Percentiles rank a stretch among this genome's conserved stretches.
phyloP scores from a whole-genome alignment of 805 yeast species.

The Candida silvicultrix region DNA sequence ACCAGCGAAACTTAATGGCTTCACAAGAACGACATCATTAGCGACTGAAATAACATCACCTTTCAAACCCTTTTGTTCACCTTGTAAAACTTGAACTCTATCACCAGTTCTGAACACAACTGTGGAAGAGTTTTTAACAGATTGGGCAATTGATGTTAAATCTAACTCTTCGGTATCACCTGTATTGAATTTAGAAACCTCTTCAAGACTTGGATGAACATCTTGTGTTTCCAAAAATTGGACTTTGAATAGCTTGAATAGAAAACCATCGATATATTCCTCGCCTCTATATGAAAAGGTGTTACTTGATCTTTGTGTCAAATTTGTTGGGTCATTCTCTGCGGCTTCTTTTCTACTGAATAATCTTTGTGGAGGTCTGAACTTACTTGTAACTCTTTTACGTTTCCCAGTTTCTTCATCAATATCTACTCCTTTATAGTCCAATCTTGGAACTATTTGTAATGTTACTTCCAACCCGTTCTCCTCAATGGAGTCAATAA shows the following conservation, averaged over 20 bases:
- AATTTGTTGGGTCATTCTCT: slow-evolving; percentile 69
- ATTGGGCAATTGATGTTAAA: slow-evolving; percentile 77
- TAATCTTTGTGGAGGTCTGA: slow-evolving; percentile 78
- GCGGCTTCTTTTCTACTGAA: slow-evolving; percentile 88
- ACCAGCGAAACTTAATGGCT: slow-evolving; percentile 36
- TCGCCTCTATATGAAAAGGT: slow-evolving; percentile 77
- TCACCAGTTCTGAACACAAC: slow-evolving; percentile 87
- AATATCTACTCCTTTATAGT: slow-evolving; percentile 67
- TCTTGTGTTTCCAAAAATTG: slow-evolving; percentile 74
- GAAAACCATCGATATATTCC: slow-evolving; percentile 83
- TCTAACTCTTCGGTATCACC: slow-evolving; percentile 80
- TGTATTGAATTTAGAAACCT: slow-evolving; percentile 72
- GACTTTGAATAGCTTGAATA: slow-evolving; percentile 80
- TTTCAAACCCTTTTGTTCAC: slow-evolving; percentile 87
- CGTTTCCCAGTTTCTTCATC: slow-evolving; percentile 47
- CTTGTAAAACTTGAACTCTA: slow-evolving; percentile 82
- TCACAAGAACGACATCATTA: slow-evolving; percentile 52
- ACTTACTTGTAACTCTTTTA: slow-evolving; percentile 50
- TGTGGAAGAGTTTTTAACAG: slow-evolving; percentile 59
- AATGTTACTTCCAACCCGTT: slow-evolving; percentile 94
- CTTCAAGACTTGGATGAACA: slow-evolving; percentile 85
- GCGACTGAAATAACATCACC: slow-evolving; percentile 73
- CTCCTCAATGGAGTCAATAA: slow-evolving; percentile 88
- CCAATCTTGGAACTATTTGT: slow-evolving; percentile 87
- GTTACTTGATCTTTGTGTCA: slow-evolving; percentile 59